These are phyloP conservation scores for Alternaria postmessia DNA, from an alignment of 2,329 filamentous ascomycete species.

Conservation along the genomic window DNA sequence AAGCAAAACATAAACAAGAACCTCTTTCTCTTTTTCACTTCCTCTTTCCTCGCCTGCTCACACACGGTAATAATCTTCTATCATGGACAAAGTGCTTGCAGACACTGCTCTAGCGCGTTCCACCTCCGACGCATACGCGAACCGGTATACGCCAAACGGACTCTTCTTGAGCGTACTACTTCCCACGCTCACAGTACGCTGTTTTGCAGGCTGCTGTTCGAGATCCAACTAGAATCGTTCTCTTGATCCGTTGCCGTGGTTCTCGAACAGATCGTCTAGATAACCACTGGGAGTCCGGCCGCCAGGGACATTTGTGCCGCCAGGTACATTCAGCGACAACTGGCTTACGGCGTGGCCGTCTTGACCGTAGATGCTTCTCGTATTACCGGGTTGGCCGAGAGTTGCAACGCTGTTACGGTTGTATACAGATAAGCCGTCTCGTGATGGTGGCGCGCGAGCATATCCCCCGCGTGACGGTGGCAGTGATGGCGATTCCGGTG, in stretches of 20 bases:
- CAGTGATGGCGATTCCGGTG: conserved; percentile 46
- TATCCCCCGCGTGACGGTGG: conserved; percentile 47
- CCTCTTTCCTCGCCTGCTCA: neutral
- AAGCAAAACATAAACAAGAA: neutral
- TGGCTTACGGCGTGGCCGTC: conserved; percentile 66
- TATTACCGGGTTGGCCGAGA: conserved; percentile 43
- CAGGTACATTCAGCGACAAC: conserved; percentile 68
- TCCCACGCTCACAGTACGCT: conserved; percentile 9
- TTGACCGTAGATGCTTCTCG: conserved; percentile 42
- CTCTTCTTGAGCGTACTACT: neutral
- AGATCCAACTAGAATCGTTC: conserved; percentile 44
- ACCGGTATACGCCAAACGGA: conserved; percentile 8
- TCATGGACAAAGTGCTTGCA: neutral
- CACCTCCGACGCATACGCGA: neutral
- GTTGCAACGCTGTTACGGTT: conserved; percentile 50
- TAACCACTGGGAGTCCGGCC: conserved; percentile 86
- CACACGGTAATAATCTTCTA: conserved; percentile 1
- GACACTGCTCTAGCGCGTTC: conserved; percentile 5
- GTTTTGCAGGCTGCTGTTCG: conserved; percentile 18
- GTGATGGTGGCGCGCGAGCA: conserved; percentile 43
- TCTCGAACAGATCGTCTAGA: conserved; percentile 87
- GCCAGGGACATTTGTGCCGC: conserved; percentile 57
- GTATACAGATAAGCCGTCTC: conserved; percentile 44
- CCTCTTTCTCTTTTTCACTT: neutral
- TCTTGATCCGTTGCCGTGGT: conserved; percentile 60